Percentiles rank a stretch among this genome's conserved stretches.
Conservation (phyloP, 108 stramenopile species). For the Nitzschia putrida region DNA sequence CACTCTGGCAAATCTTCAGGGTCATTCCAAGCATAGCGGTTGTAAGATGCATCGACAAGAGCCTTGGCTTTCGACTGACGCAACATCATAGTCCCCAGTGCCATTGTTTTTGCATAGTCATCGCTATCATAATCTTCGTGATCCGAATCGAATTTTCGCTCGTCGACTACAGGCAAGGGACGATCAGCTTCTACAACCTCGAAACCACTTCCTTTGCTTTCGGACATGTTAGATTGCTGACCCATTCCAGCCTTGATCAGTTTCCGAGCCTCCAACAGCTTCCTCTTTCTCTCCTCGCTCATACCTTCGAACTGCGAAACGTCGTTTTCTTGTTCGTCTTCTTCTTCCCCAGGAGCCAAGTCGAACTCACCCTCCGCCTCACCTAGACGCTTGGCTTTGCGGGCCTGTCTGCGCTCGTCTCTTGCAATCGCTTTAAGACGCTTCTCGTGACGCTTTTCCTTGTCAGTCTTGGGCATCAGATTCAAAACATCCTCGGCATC, state of each 20-base stretch:
- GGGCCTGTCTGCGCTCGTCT: conserved; percentile 79
- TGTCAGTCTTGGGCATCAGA: conserved; percentile 96
- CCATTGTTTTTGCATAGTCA: conserved; percentile 90
- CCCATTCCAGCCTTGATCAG: conserved; percentile 91
- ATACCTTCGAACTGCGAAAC: conserved; percentile 53
- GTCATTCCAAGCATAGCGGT: conserved; percentile 99
- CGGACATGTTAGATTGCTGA: conserved; percentile 4
- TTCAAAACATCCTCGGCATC: conserved; percentile 80
- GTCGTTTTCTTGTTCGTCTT: conserved; percentile 35
- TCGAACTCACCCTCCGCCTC: conserved; percentile 72
- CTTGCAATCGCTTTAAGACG: conserved; percentile 87
- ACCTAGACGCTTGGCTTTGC: conserved; percentile 67
- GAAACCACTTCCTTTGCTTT: conserved; percentile 40
- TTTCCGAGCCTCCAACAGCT: conserved; percentile 73
- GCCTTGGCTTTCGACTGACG: conserved; percentile 92
- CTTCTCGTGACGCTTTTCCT: conserved; percentile 94
- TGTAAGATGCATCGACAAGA: conserved; percentile 97
- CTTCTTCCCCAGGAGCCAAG: conserved; percentile 65
- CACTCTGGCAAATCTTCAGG: conserved; percentile 93
- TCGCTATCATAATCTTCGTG: conserved; percentile 98
- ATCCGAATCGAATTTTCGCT: conserved; percentile 89
- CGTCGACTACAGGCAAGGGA: conserved; percentile 71
- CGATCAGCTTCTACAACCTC: conserved; percentile 64
- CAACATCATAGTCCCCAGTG: conserved; percentile 97
- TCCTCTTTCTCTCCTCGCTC: conserved; percentile 70